Evolutionary conservation across 2,329 filamentous ascomycete genomes (phyloP), one percentile per base, ranked within the genome.

Genomic region (Cordyceps tenuipes): DNA sequence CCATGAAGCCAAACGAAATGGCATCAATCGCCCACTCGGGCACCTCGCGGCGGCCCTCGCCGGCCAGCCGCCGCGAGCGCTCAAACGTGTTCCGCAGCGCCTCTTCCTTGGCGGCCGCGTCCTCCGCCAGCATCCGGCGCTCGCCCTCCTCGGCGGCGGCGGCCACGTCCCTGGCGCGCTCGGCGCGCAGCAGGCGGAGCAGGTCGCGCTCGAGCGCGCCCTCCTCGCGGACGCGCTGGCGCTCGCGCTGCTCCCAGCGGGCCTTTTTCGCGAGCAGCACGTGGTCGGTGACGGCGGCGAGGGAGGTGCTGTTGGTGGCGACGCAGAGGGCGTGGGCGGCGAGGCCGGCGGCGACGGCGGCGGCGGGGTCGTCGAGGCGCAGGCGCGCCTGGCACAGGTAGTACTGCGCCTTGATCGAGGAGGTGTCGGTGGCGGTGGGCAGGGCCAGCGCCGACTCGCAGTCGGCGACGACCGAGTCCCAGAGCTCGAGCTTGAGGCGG

Each of bases 381-480:
- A 96, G 78, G 65, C 95, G 86, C 0, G 92, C 91, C 73, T 96
- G 89, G 3, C 90, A 86, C 29, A 96, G 82, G 70, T 91, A 90
- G 73, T 88, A 95, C 68, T 85, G 83, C 8, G 89, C 91, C 74
- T 97, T 97, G 77, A 95, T 87, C 66, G 82, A 85, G 8, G 66
- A 57, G 5, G 26, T 17, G 50, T 3, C 10, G 17, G 50, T 73
- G 52, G 17, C 75, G 21, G 81, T 77, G 31, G 83, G 77, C 6
- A 95, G 79, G 62, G 84, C 80, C 54, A 97, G 86, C 64, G 89
- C 91, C 56, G 84, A 79, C 57, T 87, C 74, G 69, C 91, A 93
- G 73, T 97, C 92, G 62, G 84, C 77, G 64, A 94, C 86, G 53
- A 88, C 91, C 10, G 80, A 85, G 34, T 89, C 82, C 83, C 87